Evolutionary conservation across 805 yeast genomes (phyloP), one percentile per base, ranked within the genome.

Genomic region (Debaryomyces hansenii): DNA sequence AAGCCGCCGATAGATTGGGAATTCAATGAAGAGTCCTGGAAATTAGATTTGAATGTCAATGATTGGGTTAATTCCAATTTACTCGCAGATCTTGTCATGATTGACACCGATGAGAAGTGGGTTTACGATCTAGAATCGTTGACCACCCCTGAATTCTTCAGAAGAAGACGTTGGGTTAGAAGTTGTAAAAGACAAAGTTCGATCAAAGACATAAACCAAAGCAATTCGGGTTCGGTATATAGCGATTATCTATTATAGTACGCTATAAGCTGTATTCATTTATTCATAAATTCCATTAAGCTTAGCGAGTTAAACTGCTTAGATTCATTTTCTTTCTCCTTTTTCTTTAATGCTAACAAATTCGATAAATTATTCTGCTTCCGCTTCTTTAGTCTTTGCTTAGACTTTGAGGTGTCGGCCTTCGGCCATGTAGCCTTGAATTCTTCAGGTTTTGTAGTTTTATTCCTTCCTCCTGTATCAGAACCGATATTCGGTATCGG

Each of bases 81-180:
- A 42, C 65, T 85, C 11, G 48, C 56, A 24, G 84, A 79, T 46
- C 64, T 80, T 38, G 81, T 85, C 12, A 74, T 72, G 16, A 72
- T 87, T 16, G 95, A 89, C 64, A 70, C 78, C 24, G 90, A 83
- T 46, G 87, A 85, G 35, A 89, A 89, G 63, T 89, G 96, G 96
- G 92, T 87, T 15, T 89, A 89, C 61, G 96, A 89, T 62, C 59
- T 63, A 33, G 61, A 56, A 45, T 59, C 57, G 15, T 68, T 62
- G 34, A 60, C 63, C 18, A 44, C 39, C 46, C 48, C 80, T 52
- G 71, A 84, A 50, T 44, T 65, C 5, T 66, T 60, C 57, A 70
- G 91, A 53, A 72, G 92, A 58, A 72, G 92, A 57, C 73, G 90
- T 61, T 85, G 91, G 91, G 66, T 79, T 2, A 64, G 88, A 44